Conservation (phyloP, 768 basidiomycete species). For the Podaxis mareebaensis region DNA sequence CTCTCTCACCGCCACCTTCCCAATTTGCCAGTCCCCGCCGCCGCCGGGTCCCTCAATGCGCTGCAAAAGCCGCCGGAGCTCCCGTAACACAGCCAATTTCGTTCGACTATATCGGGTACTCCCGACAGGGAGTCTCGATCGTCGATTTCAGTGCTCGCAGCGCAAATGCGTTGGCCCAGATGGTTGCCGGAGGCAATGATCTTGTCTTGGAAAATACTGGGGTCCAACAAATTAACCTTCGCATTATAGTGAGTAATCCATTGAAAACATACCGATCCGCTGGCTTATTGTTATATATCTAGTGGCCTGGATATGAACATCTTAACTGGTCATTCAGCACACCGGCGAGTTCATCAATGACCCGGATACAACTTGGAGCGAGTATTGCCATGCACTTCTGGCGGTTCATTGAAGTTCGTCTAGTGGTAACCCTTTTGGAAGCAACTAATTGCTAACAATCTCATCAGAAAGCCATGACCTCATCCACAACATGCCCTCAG, state of each 20-base stretch:
- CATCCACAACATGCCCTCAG: conserved; percentile 22
- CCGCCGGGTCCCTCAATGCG: conserved; percentile 36
- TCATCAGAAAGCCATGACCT: conserved; percentile 16
- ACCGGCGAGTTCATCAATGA: conserved; percentile 10
- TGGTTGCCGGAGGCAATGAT: conserved; percentile 17
- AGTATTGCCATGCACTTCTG: conserved; percentile 18
- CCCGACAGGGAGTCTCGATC: conserved; percentile 46
- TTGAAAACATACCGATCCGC: too few relatives aligned
- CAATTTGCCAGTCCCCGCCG: conserved; percentile 33
- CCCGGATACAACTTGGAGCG: conserved; percentile 13
- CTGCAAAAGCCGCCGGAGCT: conserved; percentile 23
- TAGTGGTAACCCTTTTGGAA: background rate
- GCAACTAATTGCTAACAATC: conserved; percentile 29
- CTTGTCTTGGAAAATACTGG: conserved; percentile 5
- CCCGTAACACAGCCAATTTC: conserved; percentile 30
- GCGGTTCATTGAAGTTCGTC: conserved; percentile 37
- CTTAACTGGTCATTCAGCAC: conserved; percentile 15
- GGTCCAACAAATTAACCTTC: conserved; percentile 10
- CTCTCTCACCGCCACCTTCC: conserved; percentile 22
- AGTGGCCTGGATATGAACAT: conserved; percentile 20
- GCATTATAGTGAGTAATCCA: conserved; percentile 14
- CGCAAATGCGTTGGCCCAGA: conserved; percentile 28
- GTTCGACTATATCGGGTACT: conserved; percentile 44
- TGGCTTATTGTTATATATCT: background rate
- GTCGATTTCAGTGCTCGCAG: conserved; percentile 42